These are phyloP conservation scores for Lipomyces sp. DNA, from an alignment of 805 yeast species.

Conservation along the genomic window DNA sequence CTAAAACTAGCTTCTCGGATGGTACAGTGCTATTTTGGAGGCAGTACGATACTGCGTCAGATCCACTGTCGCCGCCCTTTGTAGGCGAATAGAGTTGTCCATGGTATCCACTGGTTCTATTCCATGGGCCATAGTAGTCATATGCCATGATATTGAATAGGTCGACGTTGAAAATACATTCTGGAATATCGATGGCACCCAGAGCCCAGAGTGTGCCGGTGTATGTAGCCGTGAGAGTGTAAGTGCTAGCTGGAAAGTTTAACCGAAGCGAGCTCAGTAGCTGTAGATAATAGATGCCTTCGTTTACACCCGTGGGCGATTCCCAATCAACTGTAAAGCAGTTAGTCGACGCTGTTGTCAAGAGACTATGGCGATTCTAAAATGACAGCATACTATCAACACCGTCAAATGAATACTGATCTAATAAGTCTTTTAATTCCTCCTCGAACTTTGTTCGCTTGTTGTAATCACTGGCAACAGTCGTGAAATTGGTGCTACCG, in stretches of 20 bases:
- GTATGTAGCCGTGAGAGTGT: slow-evolving; percentile 26
- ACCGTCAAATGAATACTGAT: slow-evolving; percentile 75
- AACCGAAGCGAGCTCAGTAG: slow-evolving; percentile 52
- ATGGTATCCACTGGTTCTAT: slow-evolving; percentile 63
- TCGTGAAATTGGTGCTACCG: slow-evolving; percentile 55
- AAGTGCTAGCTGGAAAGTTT: slow-evolving; percentile 12
- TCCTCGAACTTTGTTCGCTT: slow-evolving; percentile 54
- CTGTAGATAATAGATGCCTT: slow-evolving; percentile 53
- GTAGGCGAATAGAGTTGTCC: slow-evolving; percentile 63
- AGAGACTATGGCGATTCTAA: not conserved
- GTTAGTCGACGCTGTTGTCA: not conserved
- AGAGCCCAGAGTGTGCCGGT: slow-evolving; percentile 31
- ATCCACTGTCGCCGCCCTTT: slow-evolving; percentile 50
- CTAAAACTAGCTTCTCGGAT: slow-evolving; percentile 64
- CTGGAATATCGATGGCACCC: slow-evolving; percentile 17
- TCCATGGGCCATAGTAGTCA: slow-evolving; percentile 85
- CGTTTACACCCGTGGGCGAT: slow-evolving; percentile 60
- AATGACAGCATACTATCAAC: slow-evolving; percentile 54
- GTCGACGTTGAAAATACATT: slow-evolving; percentile 16
- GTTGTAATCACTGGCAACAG: slow-evolving; percentile 47
- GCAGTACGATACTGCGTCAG: slow-evolving; percentile 54
- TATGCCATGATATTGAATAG: slow-evolving; percentile 78
- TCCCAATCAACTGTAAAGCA: slow-evolving; percentile 75
- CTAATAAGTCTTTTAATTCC: slow-evolving; percentile 54
- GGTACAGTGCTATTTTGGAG: slow-evolving; percentile 48